phyloP scores from a whole-genome alignment of 2,329 filamentous ascomycete genomes.

The Fusarium avenaceum region DNA sequence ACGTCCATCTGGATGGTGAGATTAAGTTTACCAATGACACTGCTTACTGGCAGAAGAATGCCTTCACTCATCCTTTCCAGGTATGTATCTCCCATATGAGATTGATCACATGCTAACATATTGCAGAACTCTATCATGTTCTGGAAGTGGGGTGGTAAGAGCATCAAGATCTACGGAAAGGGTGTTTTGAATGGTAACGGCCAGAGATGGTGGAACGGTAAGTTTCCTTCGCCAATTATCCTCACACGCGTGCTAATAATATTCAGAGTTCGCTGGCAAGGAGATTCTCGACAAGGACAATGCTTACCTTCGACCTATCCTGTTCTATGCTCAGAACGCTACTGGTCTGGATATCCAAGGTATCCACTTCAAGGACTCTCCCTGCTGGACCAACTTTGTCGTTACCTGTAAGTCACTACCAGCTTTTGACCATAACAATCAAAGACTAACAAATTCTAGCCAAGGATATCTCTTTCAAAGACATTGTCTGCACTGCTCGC shows the following conservation, averaged over 20 bases:
- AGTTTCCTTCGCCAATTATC: neutral
- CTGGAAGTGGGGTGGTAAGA: conserved; percentile 73
- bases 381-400: conserved; percentile 75
- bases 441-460: conserved; percentile 19
- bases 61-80: conserved; percentile 59
- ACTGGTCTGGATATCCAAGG: conserved; percentile 70
- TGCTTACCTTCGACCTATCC: conserved; percentile 68
- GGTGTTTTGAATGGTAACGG: conserved; percentile 53
- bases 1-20: conserved; percentile 70
- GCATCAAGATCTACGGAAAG: conserved; percentile 71
- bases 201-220: conserved; percentile 41
- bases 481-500: conserved; percentile 44
- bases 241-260: neutral
- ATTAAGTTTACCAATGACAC: conserved; percentile 63
- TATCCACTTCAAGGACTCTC: conserved; percentile 71
- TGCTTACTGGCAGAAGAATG: conserved; percentile 59
- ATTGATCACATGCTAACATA: neutral
- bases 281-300: conserved; percentile 65
- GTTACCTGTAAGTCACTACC: conserved; percentile 66
- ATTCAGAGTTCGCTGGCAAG: conserved; percentile 33
- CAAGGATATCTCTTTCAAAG: conserved; percentile 41
- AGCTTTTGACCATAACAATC: conserved; percentile 55
- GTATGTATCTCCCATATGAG: neutral
- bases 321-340: conserved; percentile 73
- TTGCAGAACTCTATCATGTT: conserved; percentile 66